Base-by-base conservation (phyloP, 106 monocot species). In the Allium cepa region DNA sequence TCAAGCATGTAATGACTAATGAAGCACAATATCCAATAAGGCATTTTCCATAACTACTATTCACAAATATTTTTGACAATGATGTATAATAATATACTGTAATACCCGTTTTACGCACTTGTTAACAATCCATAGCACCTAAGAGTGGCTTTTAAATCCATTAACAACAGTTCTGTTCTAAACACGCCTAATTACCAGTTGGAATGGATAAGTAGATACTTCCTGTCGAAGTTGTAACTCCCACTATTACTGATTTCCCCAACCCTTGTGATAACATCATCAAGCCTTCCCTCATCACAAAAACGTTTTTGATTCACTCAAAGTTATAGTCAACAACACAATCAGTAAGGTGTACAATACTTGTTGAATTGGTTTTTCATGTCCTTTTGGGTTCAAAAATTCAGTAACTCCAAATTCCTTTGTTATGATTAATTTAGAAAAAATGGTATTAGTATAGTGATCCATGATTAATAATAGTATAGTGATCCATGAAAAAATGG, bases 301-400 rank as follows among this genome's bases (percentile, higher is more conserved):
- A 82, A 65, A 97, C 97, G 79, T 97, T 97, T 70, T 92, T 92
- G 53, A 92, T 97, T 76, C 97, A 97, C 77, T 97, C 97, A 71
- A 97, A 97, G 69, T 92, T 97, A 82, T 97, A 97, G 71, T 97
- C 92, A 56, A 97, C 97, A 50, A 84, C 97, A 59, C 97, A 92
- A 75, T 97, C 97, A 56, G 97, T 97, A 18, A 88, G 84, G 75
- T 97, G 92, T 50, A 90, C 80, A 53, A 97, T 57, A 97, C 97
- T 75, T 97, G 92, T 66, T 97, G 97, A 36, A 97, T 92, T 11
- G 97, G 97, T 53, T 97, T 97, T 7, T 97, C 92, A 69, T 92
- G 49, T 17, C 92, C 97, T 64, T 92, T 92, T 55, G 97, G 97
- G 67, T 97, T 97, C 65, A 97, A 74, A 71, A 97, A 92, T 59